Evolutionary conservation across 345 rosid genomes (phyloP).

Genomic region (Conringia planisiliqua): DNA sequence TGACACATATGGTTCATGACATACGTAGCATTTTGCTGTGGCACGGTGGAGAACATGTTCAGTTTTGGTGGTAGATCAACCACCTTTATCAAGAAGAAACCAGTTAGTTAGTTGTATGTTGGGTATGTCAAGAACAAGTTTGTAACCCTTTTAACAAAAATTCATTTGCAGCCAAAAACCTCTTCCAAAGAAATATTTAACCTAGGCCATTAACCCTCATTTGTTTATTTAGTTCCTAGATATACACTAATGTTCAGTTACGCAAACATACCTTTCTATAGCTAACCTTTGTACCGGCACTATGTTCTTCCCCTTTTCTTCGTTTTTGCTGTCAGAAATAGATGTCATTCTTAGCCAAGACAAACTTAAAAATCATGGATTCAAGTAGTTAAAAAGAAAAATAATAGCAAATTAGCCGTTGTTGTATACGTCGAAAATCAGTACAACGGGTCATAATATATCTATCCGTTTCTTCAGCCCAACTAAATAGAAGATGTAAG

Average conservation of each 20-base stretch:
- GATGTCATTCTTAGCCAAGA: slow-evolving; percentile 15
- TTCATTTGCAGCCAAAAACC: neutral
- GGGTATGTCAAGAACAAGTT: neutral
- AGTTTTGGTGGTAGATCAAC: slow-evolving; percentile 63
- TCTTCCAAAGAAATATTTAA: neutral
- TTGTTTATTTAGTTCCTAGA: neutral
- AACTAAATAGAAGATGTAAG: slow-evolving; percentile 4
- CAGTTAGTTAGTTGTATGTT: neutral
- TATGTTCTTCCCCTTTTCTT: slow-evolving; percentile 76
- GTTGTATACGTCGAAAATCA: neutral
- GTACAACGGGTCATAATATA: neutral
- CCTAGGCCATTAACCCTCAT: neutral
- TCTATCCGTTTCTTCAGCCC: neutral
- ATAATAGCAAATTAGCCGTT: neutral
- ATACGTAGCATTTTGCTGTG: slow-evolving; percentile 52
- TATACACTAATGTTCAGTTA: neutral
- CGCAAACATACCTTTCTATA: slow-evolving; percentile 59
- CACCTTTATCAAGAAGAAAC: slow-evolving; percentile 56
- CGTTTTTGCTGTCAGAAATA: slow-evolving; percentile 69
- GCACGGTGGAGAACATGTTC: slow-evolving; percentile 43
- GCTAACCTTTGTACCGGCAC: slow-evolving; percentile 48
- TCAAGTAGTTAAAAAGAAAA: neutral
- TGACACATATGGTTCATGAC: slow-evolving; percentile 44
- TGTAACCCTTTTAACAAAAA: neutral
- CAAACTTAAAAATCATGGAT: neutral